Base-by-base conservation (phyloP, 2,329 filamentous ascomycete genomes). In the Aspergillus ochraceus region DNA sequence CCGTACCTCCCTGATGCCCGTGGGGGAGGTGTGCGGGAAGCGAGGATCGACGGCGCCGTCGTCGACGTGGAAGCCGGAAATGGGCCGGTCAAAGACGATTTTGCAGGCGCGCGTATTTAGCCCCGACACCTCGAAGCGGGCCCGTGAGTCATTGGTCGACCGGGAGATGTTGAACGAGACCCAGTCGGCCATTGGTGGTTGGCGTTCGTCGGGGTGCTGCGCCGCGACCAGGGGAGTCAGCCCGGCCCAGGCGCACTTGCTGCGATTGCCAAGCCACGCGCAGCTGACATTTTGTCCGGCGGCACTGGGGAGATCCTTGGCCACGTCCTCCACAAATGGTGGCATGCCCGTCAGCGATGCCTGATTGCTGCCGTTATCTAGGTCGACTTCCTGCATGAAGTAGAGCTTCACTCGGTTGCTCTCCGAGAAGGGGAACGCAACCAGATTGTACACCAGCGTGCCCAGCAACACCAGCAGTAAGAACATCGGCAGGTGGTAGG, bases 361-460 rank as follows among this genome's bases (percentile, higher is more conserved):
- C 2, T 78, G 80, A 65, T 92, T 91, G 14, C 82, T 78, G n/a
- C 88, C 88, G 4, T 83, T 86, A 65, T 91, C 90, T 10, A 97
- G 83, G 65, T 97, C 86, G 52, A 97, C 81, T 10, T 85, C 85
- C 73, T 99, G 93, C 53, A 90, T 81, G 74, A 98, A 97, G 75
- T 88, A 96, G 52, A 94, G 83, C 76, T 98, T 98, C 74, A 96
- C 86, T 42, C 91, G 86, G 71, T 88, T 90, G 60, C 87, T 83
- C 22, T 85, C 79, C 0, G 91, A 95, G 76, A 98, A 98, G 0
- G 95, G 95, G 74, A 97, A 97, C 1, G 90, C 91, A 2, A 86
- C 78, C 4, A 97, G 84, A 71, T 96, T 96, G 80, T 97, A 98
- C 58, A 93, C 84, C 29, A 96, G 78, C 1, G 92, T 96, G 30